These are phyloP conservation scores for Epichloe bromicola DNA, from an alignment of 2,329 filamentous ascomycete species.

Conservation along the genomic window DNA sequence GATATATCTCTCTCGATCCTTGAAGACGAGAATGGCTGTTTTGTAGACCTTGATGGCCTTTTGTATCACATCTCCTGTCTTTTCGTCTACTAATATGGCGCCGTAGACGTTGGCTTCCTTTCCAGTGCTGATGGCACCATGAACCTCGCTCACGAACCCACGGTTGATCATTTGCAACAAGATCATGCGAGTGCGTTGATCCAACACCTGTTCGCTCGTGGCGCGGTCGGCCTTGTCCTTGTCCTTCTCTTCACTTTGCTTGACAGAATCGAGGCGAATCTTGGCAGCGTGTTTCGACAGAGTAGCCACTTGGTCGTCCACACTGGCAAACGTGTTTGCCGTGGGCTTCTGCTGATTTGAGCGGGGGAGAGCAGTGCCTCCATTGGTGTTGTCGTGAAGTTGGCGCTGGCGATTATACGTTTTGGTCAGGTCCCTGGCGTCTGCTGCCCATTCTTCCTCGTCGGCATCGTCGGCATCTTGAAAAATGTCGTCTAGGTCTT, in stretches of 20 bases:
- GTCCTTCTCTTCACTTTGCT: slow-evolving; percentile 38
- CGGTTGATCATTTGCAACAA: slow-evolving; percentile 92
- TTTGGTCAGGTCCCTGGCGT: slow-evolving; percentile 62
- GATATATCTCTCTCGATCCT: slow-evolving; percentile 93
- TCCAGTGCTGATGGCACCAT: slow-evolving; percentile 89
- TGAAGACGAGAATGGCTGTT: slow-evolving; percentile 94
- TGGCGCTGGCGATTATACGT: slow-evolving; percentile 76
- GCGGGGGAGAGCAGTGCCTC: slow-evolving; percentile 43
- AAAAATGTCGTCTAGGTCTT: slow-evolving; percentile 29
- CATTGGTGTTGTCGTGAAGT: slow-evolving; percentile 32
- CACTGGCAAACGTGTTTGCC: slow-evolving; percentile 63
- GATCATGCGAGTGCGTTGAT: slow-evolving; percentile 90
- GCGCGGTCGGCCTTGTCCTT: slow-evolving; percentile 89
- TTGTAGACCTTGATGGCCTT: slow-evolving; percentile 98
- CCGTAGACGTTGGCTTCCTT: slow-evolving; percentile 99
- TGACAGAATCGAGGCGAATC: slow-evolving; percentile 62
- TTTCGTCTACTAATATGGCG: slow-evolving; percentile 52
- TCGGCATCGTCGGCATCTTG: slow-evolving; percentile 41
- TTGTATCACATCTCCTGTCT: slow-evolving; percentile 45
- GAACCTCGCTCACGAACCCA: slow-evolving; percentile 76
- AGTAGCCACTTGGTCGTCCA: slow-evolving; percentile 82
- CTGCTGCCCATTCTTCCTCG: slow-evolving; percentile 48
- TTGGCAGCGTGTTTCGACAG: slow-evolving; percentile 76
- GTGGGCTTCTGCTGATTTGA: slow-evolving; percentile 67
- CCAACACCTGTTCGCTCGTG: slow-evolving; percentile 87